Percentiles rank a stretch among this genome's conserved stretches.
Evolutionary conservation across 768 basidiomycete genomes (phyloP).

Genomic region (Baorangia bicolor): DNA sequence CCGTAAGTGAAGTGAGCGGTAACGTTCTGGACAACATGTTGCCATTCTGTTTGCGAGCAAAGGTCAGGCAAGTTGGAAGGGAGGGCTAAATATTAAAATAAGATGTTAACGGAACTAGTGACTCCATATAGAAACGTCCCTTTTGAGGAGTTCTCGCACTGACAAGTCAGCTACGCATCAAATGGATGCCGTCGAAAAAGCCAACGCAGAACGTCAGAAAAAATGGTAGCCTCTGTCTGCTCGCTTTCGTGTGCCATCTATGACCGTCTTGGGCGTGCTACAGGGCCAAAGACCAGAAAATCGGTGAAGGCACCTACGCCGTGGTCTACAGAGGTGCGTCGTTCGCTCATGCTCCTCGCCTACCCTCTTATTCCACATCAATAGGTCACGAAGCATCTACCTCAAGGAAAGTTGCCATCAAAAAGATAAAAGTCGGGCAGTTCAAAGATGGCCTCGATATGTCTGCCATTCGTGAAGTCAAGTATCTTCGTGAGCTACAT

Average conservation of each 20-base stretch:
- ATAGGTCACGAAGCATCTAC: constrained; percentile 73
- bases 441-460: constrained; percentile 99
- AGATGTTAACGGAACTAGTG: not conserved
- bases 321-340: constrained; percentile 86
- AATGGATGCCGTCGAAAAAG: constrained; percentile 81
- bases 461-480: constrained; percentile 98
- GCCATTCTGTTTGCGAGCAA: constrained; percentile 15
- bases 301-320: constrained; percentile 93
- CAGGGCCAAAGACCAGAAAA: constrained; percentile 80
- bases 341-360: not conserved
- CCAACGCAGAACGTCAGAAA: constrained; percentile 70
- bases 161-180: not conserved
- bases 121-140: not conserved
- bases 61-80: not conserved
- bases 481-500: constrained; percentile 89
- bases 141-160: not conserved
- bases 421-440: constrained; percentile 96
- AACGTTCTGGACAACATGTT: constrained; percentile 30
- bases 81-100: not conserved
- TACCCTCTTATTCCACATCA: constrained; percentile 1
- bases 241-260: not conserved
- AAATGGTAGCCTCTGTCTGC: constrained; percentile 47
- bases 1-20: constrained; percentile 31
- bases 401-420: constrained; percentile 89
- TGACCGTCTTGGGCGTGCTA: constrained; percentile 9